Conservation (phyloP, 805 yeast genomes). For the Brettanomyces sp. region DNA sequence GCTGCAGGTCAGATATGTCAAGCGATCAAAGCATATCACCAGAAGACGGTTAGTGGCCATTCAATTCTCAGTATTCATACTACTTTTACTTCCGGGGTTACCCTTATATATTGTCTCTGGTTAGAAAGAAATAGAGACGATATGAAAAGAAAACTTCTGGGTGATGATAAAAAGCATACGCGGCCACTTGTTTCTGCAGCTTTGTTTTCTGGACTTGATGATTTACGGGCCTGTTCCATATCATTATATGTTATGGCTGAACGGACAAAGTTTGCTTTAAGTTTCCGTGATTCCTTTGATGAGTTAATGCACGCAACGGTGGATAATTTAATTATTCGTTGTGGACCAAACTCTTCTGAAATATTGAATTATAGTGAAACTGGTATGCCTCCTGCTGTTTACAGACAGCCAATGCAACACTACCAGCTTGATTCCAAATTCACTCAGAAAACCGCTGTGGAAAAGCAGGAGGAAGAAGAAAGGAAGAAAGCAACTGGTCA, state of each 20-base stretch:
- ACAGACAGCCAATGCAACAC: conserved; percentile 33
- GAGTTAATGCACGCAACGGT: conserved; percentile 57
- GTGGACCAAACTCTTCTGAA: conserved; percentile 56
- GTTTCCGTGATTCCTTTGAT: conserved; percentile 60
- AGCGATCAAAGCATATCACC: conserved; percentile 52
- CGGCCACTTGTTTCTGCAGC: conserved; percentile 48
- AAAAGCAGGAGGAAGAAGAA: conserved; percentile 37
- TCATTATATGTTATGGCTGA: conserved; percentile 60
- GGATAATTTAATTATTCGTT: conserved; percentile 50
- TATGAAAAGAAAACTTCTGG: conserved; percentile 41
- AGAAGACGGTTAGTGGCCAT: conserved; percentile 52
- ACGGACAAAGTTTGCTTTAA: conserved; percentile 50
- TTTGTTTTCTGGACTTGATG: conserved; percentile 48
- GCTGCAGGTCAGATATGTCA: conserved; percentile 67
- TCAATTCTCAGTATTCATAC: conserved; percentile 61
- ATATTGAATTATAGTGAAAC: conserved; percentile 34
- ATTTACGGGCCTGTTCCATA: conserved; percentile 55
- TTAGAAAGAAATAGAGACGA: conserved; percentile 54
- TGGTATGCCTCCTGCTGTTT: conserved; percentile 55
- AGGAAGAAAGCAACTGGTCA: conserved; percentile 39
- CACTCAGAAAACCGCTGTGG: conserved; percentile 27
- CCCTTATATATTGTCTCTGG: conserved; percentile 60
- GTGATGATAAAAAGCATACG: conserved; percentile 52
- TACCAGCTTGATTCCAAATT: conserved; percentile 25
- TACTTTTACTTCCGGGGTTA: conserved; percentile 60